Evolutionary conservation across 805 yeast species (phyloP), one percentile per base, ranked within the genome.

Genomic region (Torulaspora gathmanii): DNA sequence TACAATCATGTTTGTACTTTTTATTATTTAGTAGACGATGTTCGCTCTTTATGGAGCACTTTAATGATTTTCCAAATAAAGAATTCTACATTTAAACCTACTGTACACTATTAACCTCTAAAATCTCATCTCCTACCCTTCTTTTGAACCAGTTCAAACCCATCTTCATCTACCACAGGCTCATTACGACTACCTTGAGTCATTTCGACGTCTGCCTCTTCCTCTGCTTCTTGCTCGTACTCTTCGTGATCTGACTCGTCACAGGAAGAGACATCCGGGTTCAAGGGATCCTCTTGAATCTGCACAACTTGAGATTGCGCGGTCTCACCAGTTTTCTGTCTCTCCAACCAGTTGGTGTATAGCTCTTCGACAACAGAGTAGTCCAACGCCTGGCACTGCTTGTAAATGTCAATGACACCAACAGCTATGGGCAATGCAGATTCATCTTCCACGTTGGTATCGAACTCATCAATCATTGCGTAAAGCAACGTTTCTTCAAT

Each of bases 401-500:
- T 76, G 68, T 87, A 91, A 15, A 81, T 60, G 42, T 77, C 74
- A 44, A 89, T 64, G 16, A 93, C 74, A 46, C 74, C 73, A 37
- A 74, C 79, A 4, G 91, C 95, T 26, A 87, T 77, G 6, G 78
- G 77, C 44, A 83, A 72, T 0, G 95, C 91, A 8, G 95, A 80
- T 55, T 87, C 95, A 61, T 91, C 95, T 57, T 93, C 97, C 34
- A 93, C 79, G 35, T 80, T 75, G 7, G 83, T 84, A 47, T 88
- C 97, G 59, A 91, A 93, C 65, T 93, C 99, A 67, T 91, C 99
- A 48, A 82, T 80, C 96, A 93, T 87, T 20, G 95, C 93, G 60
- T 85, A 84, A 41, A 85, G 70, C 48, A 93, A 70, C 13, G 95
- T 79, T 59, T 86, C 95, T 67, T 93, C 97, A 22, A 93, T 78